Conservation (phyloP, 1,139 yeast genomes). For the Debaryomyces fabryi region DNA sequence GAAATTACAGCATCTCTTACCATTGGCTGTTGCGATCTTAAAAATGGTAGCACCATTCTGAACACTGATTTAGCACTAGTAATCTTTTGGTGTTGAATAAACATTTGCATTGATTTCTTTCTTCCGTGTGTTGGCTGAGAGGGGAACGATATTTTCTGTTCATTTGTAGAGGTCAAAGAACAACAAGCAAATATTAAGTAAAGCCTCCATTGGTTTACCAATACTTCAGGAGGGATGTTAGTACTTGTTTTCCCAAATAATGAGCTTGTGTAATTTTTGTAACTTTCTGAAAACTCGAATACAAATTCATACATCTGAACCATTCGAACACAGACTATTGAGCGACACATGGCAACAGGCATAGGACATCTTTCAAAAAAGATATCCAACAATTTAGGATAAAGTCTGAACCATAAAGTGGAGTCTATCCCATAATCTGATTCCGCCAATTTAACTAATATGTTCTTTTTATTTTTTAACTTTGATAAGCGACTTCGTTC, state of each 20-base stretch:
- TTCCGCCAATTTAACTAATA: constrained; percentile 75
- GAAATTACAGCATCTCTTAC: constrained; percentile 84
- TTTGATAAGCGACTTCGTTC: constrained; percentile 75
- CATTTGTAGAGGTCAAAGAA: constrained; percentile 86
- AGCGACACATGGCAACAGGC: constrained; percentile 90
- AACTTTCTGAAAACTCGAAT: constrained; percentile 60
- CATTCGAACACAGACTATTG: constrained; percentile 85
- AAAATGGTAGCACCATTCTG: constrained; percentile 80
- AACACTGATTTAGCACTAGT: constrained; percentile 92
- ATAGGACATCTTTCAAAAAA: constrained; percentile 86
- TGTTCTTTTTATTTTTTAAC: constrained; percentile 62
- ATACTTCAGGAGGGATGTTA: constrained; percentile 62
- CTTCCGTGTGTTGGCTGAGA: constrained; percentile 60
- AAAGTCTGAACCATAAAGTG: constrained; percentile 89
- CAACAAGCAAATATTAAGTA: constrained; percentile 91
- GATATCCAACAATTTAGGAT: constrained; percentile 71
- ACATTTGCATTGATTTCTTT: constrained; percentile 74
- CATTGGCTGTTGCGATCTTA: constrained; percentile 70
- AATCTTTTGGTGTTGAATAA: constrained; percentile 86
- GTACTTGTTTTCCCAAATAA: constrained; percentile 34
- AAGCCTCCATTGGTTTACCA: constrained; percentile 86
- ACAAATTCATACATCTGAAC: constrained; percentile 89
- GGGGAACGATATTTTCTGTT: constrained; percentile 74
- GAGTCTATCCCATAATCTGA: constrained; percentile 95
- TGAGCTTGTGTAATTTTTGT: constrained; percentile 44